These are phyloP conservation scores for Populus hybrid DNA, from an alignment of 441 rosid species.

Conservation along the genomic window DNA sequence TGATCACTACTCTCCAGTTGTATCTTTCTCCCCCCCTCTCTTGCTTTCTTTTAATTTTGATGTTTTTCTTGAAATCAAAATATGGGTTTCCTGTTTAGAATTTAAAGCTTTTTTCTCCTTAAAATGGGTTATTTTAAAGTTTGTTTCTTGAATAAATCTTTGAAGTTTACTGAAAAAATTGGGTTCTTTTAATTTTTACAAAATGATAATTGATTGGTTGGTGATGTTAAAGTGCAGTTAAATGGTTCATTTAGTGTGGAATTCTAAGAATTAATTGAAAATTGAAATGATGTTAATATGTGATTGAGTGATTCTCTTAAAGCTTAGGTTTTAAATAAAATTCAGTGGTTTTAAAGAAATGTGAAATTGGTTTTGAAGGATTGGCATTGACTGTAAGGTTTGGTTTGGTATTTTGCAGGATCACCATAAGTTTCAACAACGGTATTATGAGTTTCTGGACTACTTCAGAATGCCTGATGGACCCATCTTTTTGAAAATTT, in stretches of 20 bases:
- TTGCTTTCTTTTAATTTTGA: neutral
- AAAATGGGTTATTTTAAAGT: neutral
- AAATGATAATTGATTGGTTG: neutral
- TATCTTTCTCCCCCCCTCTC: conserved; percentile 19
- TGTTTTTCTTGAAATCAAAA: neutral
- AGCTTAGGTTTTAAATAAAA: neutral
- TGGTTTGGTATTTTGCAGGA: conserved; percentile 41
- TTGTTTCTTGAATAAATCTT: neutral
- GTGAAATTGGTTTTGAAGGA: neutral
- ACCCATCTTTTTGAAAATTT: conserved; percentile 71
- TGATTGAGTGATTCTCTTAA: neutral
- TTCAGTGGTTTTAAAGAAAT: neutral
- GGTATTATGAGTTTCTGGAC: conserved; percentile 80
- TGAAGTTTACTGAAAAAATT: neutral
- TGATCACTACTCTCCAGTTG: conserved; percentile 75
- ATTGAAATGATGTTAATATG: neutral
- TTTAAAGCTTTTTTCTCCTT: no score
- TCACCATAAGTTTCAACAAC: conserved; percentile 59
- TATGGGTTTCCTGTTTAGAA: neutral
- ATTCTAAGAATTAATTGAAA: neutral
- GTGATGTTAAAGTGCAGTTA: neutral
- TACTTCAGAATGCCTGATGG: conserved; percentile 63
- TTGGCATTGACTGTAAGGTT: neutral
- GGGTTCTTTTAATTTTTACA: neutral
- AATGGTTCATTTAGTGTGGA: neutral